These are phyloP conservation scores for Diaporthe sp. DNA, from an alignment of 2,329 filamentous ascomycete genomes.

Conservation along the genomic window DNA sequence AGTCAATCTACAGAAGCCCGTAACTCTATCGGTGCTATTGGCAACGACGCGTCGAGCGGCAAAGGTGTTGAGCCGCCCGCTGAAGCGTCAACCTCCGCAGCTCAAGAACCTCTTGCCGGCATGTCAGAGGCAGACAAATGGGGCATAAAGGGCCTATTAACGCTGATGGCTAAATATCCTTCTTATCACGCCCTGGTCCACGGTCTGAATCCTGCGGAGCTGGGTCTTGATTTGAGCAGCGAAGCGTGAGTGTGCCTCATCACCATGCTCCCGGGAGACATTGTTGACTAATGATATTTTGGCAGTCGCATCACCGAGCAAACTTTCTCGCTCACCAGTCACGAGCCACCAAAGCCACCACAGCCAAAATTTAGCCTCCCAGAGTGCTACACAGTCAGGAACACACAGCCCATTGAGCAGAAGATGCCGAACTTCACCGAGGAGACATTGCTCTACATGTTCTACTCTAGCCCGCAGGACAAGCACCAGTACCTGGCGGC, in stretches of 20 bases:
- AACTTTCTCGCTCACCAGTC: conserved; percentile 72
- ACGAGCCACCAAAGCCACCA: conserved; percentile 68
- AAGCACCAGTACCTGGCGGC: conserved; percentile 74
- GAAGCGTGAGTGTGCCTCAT: conserved; percentile 63
- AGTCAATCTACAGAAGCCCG: conserved; percentile 51
- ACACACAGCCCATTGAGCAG: conserved; percentile 73
- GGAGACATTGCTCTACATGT: conserved; percentile 78
- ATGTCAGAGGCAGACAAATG: conserved; percentile 75
- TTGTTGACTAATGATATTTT: conserved; percentile 38
- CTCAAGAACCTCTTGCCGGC: conserved; percentile 70
- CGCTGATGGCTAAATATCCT: conserved; percentile 73
- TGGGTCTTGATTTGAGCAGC: conserved; percentile 70
- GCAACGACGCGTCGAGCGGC: conserved; percentile 54
- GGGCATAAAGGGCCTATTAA: conserved; percentile 73
- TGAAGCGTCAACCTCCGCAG: conserved; percentile 42
- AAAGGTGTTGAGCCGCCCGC: conserved; percentile 55
- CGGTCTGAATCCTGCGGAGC: conserved; percentile 68
- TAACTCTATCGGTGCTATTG: conserved; percentile 61
- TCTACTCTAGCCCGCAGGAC: conserved; percentile 75
- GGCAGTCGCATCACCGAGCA: conserved; percentile 68
- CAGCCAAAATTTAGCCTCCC: conserved; percentile 70
- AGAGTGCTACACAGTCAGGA: conserved; percentile 76
- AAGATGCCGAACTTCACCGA: conserved; percentile 77
- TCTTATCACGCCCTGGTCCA: conserved; percentile 72
- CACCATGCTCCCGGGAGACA: too few relatives aligned